Percentiles rank a stretch among this genome's conserved stretches.
Conservation (phyloP, 257 asterid genomes). For the Datura wrightii region DNA sequence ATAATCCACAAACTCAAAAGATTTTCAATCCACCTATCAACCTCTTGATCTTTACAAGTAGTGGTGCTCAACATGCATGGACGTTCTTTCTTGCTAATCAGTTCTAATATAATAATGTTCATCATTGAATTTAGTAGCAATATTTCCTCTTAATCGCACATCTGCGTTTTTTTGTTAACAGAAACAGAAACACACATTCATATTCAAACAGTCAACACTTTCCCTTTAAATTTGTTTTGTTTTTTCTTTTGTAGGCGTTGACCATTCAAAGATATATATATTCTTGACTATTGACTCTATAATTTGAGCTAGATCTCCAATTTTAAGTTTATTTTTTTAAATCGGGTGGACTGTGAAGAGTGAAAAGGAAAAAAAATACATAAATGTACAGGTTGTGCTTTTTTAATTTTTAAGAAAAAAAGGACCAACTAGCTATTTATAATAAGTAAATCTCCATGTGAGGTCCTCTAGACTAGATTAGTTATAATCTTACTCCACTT, state of each 20-base stretch:
- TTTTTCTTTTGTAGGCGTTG: background rate
- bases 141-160: background rate
- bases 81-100: background rate
- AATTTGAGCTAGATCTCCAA: slow-evolving; percentile 15
- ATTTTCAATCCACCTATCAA: background rate
- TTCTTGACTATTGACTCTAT: slow-evolving; percentile 5
- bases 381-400: background rate
- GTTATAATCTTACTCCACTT: background rate
- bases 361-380: background rate
- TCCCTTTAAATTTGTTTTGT: background rate
- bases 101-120: background rate
- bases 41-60: background rate
- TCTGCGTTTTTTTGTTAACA: background rate
- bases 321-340: background rate
- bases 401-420: background rate
- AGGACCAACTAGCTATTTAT: slow-evolving; percentile 19
- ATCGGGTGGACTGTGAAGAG: background rate
- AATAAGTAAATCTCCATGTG: slow-evolving; percentile 5
- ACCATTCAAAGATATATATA: background rate
- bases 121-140: background rate
- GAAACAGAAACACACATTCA: background rate
- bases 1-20: background rate
- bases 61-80: background rate
- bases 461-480: background rate
- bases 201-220: background rate